Base-by-base conservation (phyloP, 371 early-diverging fungal genomes). In the Vittaforma corneae region DNA sequence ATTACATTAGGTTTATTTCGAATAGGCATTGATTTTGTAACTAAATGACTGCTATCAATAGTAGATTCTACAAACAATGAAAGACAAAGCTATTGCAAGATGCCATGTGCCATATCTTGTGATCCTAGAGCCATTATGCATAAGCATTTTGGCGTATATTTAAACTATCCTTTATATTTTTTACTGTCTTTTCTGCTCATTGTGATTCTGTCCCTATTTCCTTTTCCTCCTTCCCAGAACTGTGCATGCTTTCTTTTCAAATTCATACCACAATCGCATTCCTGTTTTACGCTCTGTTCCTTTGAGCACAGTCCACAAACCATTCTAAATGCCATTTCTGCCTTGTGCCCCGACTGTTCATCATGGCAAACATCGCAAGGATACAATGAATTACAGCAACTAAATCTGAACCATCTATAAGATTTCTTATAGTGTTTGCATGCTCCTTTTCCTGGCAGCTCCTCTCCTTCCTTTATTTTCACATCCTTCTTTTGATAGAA, bases 171-270 rank as follows among this genome's bases (percentile, higher is more conserved):
- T 44, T 64, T 75, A 66, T 73, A 82, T 77, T 85, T 85, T 51
- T 81, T 79, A 1, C 44, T 67, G 24, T 84, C 91, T 77, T 87
- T 89, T 59, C 84, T 82, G 71, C 83, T 87, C 92, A 95, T 89
- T 28, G 81, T 72, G 0, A 65, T 56, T 64, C 81, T 82, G 67
- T 92, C 85, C 22, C 96, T 78, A 9, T 85, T 85, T 2, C 96
- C 96, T 64, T 86, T 82, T 20, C 96, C 94, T 24, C 93, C 96
- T 79, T 95, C 92, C 96, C 96, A 95, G 67, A 87, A 91, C 1
- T 84, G 83, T 0, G 82, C 72, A 55, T 77, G 75, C 20, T 76
- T 73, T n/a, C 53, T 68, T 32, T 62, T 77, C 55, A 82, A 77
- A 37, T 81, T 75, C 44, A 89, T 83, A 50, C 83, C 86, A 74